A percentile compares a stretch with the other conserved stretches of the same genome.
These are phyloP conservation scores for Sclerotinia minor DNA, from an alignment of 2,329 filamentous ascomycete genomes.

Conservation along the genomic window DNA sequence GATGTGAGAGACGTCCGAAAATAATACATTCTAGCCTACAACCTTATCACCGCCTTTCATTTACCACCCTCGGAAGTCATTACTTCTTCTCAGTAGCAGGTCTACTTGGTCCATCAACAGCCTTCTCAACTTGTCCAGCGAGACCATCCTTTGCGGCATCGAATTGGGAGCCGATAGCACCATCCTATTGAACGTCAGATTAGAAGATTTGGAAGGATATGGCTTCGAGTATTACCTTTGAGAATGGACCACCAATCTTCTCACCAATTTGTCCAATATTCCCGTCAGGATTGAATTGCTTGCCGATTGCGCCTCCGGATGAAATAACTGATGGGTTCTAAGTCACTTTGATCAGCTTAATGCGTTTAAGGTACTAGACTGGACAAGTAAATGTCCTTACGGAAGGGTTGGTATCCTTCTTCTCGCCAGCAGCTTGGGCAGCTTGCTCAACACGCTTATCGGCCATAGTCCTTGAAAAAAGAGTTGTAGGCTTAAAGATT, in stretches of 20 bases:
- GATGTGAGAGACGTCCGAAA: background rate
- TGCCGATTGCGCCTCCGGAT: constrained; percentile 8
- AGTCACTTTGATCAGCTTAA: background rate
- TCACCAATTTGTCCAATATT: constrained; percentile 15
- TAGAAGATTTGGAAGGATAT: rapidly evolving
- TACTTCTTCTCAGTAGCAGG: constrained; percentile 18
- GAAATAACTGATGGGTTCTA: constrained; percentile 6
- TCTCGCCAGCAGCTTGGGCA: constrained; percentile 6
- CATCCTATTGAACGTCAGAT: background rate
- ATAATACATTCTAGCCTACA: background rate
- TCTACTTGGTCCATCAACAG: constrained; percentile 17
- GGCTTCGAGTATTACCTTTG: background rate
- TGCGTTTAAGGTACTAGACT: too few species aligned
- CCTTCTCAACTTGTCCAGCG: constrained; percentile 17
- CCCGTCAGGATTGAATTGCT: constrained; percentile 12
- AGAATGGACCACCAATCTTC: constrained; percentile 18
- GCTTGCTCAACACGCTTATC: constrained; percentile 1
- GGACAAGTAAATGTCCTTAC: background rate
- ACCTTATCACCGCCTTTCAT: background rate
- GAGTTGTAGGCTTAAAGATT: background rate
- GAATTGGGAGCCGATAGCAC: constrained; percentile 12
- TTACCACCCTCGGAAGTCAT: background rate
- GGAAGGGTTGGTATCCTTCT: constrained; percentile 5
- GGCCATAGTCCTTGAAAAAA: constrained; percentile 9
- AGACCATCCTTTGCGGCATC: constrained; percentile 15